phyloP scores from a whole-genome alignment of 805 yeast genomes.

The Wickerhamomyces canadensis region DNA sequence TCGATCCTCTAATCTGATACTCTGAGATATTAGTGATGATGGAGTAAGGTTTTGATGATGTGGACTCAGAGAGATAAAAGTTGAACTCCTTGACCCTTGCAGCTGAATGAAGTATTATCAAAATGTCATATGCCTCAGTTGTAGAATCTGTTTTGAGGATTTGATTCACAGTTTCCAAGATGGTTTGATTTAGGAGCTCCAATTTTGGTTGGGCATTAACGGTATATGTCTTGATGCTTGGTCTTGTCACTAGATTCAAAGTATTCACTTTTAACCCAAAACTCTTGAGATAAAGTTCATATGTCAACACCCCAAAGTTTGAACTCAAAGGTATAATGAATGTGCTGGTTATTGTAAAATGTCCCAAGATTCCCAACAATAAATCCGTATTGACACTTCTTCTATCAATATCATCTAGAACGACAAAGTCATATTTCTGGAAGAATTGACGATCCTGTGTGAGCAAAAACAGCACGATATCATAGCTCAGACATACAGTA shows the following conservation, averaged over 20 bases:
- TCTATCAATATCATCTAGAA: constrained; percentile 5
- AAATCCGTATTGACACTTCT: constrained; percentile 1
- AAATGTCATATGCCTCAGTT: neutral
- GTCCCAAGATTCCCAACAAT: neutral
- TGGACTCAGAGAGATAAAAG: neutral
- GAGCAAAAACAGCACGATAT: neutral
- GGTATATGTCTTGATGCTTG: neutral
- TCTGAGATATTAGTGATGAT: neutral
- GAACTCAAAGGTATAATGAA: constrained; percentile 4
- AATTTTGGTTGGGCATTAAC: neutral
- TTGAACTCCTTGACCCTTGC: neutral
- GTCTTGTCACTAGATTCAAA: neutral
- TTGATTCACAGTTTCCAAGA: neutral
- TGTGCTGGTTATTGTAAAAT: neutral
- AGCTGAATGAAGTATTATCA: neutral
- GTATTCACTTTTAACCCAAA: neutral
- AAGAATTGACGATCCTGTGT: neutral
- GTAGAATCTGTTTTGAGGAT: neutral
- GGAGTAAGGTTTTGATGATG: neutral
- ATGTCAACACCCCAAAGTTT: neutral
- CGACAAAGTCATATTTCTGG: constrained; percentile 3
- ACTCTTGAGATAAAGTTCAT: neutral
- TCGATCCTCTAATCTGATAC: neutral
- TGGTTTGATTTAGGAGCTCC: neutral
- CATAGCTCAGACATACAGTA: constrained; percentile 2